Percentiles rank a stretch among this genome's conserved stretches.
Conservation (phyloP, 1,139 yeast species). For the Pichia sp. region DNA sequence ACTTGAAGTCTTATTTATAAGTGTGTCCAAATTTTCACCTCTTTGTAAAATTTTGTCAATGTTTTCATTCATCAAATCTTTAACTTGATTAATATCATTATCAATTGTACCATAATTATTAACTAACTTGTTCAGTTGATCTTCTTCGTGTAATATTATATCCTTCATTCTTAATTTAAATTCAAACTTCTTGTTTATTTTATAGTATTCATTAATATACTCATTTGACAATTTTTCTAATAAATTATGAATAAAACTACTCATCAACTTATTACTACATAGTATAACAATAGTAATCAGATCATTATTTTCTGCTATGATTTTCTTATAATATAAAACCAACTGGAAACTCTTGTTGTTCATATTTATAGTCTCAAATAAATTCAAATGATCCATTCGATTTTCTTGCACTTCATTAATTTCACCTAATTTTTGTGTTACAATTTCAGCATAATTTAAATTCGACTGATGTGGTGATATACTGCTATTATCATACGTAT, state of each 20-base stretch:
- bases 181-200: slow-evolving; percentile 27
- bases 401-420: slow-evolving; percentile 39
- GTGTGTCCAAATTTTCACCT: slow-evolving; percentile 68
- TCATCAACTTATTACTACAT: slow-evolving; percentile 39
- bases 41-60: slow-evolving; percentile 65
- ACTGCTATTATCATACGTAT: slow-evolving; percentile 46
- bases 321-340: slow-evolving; percentile 45
- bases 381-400: slow-evolving; percentile 26
- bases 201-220: slow-evolving; percentile 25
- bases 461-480: slow-evolving; percentile 36
- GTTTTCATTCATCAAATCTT: slow-evolving; percentile 62
- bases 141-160: slow-evolving; percentile 45
- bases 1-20: slow-evolving; percentile 77
- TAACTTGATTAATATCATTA: slow-evolving; percentile 48
- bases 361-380: slow-evolving; percentile 3
- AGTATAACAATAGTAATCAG: slow-evolving; percentile 45
- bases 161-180: slow-evolving; percentile 49
- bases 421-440: slow-evolving; percentile 50
- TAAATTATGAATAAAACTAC: slow-evolving; percentile 40
- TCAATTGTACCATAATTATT: slow-evolving; percentile 39
- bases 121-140: slow-evolving; percentile 31
- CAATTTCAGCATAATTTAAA: slow-evolving; percentile 46
- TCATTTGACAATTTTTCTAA: slow-evolving; percentile 46
- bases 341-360: slow-evolving; percentile 24
- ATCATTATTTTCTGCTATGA: slow-evolving; percentile 34